Conservation (phyloP, 208 protist species). For the Lotmaria passim region DNA sequence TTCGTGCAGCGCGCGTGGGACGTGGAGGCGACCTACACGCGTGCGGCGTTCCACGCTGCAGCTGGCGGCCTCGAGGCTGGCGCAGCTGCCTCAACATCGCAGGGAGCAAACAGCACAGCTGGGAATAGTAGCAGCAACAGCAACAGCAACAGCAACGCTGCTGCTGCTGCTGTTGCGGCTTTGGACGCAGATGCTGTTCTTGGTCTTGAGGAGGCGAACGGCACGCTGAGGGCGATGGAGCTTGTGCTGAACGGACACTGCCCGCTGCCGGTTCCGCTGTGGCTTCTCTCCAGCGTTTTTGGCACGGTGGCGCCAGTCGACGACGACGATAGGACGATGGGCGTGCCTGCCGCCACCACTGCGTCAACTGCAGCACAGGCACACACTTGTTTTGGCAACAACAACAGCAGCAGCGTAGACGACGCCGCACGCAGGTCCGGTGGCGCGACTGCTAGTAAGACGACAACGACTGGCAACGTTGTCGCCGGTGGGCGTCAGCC, state of each 20-base stretch:
- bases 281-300: constrained; percentile 40
- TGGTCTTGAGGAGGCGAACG: constrained; percentile 5
- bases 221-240: constrained; percentile 26
- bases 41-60: neutral
- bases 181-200: constrained; percentile 5
- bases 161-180: neutral
- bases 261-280: constrained; percentile 42
- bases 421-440: neutral
- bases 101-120: neutral
- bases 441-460: neutral
- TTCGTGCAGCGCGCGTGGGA: constrained; percentile 31
- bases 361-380: neutral
- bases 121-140: neutral
- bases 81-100: neutral
- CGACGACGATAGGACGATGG: constrained; percentile 1
- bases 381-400: neutral
- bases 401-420: neutral
- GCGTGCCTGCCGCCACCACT: neutral
- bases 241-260: constrained; percentile 34
- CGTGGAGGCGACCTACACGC: constrained; percentile 3
- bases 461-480: neutral
- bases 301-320: constrained; percentile 2
- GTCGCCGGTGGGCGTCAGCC: neutral
- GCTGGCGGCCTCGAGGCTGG: neutral
- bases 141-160: neutral